phyloP scores from a whole-genome alignment of 768 basidiomycete genomes.

The Lentinula sp. region DNA sequence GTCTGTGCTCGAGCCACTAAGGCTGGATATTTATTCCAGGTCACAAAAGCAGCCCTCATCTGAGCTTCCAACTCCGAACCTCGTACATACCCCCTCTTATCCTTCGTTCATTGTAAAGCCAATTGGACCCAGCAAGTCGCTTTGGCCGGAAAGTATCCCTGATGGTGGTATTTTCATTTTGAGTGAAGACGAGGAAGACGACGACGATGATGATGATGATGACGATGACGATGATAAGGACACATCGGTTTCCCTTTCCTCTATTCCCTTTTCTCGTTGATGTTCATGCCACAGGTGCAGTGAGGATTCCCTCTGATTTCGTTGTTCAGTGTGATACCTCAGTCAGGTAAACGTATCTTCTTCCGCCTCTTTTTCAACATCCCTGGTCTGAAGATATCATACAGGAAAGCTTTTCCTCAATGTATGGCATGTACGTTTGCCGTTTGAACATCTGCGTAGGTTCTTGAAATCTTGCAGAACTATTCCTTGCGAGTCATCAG shows the following conservation, averaged over 20 bases:
- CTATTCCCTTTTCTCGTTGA: conserved; percentile 1
- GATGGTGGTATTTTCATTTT: conserved; percentile 39
- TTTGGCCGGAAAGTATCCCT: conserved; percentile 41
- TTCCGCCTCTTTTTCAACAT: background rate
- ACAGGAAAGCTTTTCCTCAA: background rate
- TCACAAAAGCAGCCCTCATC: background rate
- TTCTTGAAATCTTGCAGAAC: background rate
- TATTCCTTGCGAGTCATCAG: background rate
- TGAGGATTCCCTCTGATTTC: background rate
- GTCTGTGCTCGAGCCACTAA: conserved; percentile 4
- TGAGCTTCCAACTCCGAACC: background rate
- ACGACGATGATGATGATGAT: conserved; percentile 17
- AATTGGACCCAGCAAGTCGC: conserved; percentile 16
- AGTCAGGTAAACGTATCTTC: background rate
- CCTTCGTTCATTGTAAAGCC: background rate
- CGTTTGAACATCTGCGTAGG: background rate
- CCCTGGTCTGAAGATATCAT: background rate
- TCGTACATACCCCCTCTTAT: background rate
- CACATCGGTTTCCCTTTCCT: background rate
- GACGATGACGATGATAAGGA: background rate
- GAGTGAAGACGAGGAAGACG: conserved; percentile 40
- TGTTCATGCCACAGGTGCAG: background rate
- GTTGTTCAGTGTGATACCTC: background rate
- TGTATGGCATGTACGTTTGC: background rate
- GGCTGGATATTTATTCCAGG: conserved; percentile 5